Base-by-base conservation (phyloP, 139 green algal species). In the Raphidocelis subcapitata region DNA sequence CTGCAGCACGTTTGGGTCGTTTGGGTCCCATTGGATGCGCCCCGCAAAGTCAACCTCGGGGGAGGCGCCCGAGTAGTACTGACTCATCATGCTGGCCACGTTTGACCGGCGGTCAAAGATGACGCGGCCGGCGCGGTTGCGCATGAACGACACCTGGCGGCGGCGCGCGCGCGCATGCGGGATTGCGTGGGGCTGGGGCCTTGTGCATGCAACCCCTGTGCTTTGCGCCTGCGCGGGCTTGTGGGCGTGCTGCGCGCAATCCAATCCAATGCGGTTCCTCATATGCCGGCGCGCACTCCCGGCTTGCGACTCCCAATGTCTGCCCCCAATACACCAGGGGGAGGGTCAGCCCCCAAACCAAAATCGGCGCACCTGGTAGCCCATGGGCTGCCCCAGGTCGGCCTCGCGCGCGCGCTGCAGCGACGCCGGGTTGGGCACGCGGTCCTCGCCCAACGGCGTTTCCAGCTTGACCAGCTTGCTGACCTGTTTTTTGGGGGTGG, bases 31-130 rank as follows among this genome's bases (percentile, higher is more conserved):
- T 12, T 14, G 54, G 16, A 94, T 95, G 59, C 84, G 80, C 16
- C 70, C n/a, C 20, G 44, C 33, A 37, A 87, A 79, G 29, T 81
- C 65, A 49, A 79, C 57, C 5, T 61, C 65, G 49, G 46, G 44
- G 65, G 28, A n/a, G n/a, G n/a, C n/a, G 56, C 62, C 8, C 12
- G 41, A 65, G 52, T 87, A 87, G 67, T 96, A 94, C 14, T 33
- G 76, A 1, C 80, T 41, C 66, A 95, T 67, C 62, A 96, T 65
- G n/a, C 79, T 61, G 2, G 82, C 81, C 0, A 85, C 93, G 80
- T 96, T 96, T 81, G 88, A 94, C 15, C 68, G 57, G 20, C 91
- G 82, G 80, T 96, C 91, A 10, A 86, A 90, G 20, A 96, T 72
- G 15, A 93, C 82, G 49, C 82, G 62, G 0, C 87, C 88, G 3